These are phyloP conservation scores for Suhomyces maxii DNA, from an alignment of 1,139 yeast species.

Conservation along the genomic window DNA sequence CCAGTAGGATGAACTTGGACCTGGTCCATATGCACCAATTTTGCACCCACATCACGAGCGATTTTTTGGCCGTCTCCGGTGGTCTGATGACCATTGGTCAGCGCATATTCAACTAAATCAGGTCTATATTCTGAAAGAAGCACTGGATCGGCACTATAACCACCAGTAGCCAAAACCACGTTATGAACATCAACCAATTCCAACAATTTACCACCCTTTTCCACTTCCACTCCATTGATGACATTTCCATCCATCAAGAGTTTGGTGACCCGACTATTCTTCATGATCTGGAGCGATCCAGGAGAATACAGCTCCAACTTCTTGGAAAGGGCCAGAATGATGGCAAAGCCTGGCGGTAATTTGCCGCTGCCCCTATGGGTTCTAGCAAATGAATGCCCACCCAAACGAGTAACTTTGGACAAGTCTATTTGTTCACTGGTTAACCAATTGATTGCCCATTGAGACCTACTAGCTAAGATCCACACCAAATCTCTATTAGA, in stretches of 20 bases:
- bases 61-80: conserved; percentile 43
- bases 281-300: conserved; percentile 21
- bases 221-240: conserved; percentile 27
- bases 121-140: conserved; percentile 33
- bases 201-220: conserved; percentile 7
- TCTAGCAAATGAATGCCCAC: conserved; percentile 39
- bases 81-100: conserved; percentile 37
- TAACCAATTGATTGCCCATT: conserved; percentile 35
- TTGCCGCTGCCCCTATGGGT: conserved; percentile 37
- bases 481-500: conserved; percentile 26
- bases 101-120: conserved; percentile 32
- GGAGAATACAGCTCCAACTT: conserved; percentile 17
- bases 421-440: conserved; percentile 28
- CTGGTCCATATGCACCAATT: conserved; percentile 37
- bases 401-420: conserved; percentile 30
- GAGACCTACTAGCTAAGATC: conserved; percentile 27
- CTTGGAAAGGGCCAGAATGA: conserved; percentile 28
- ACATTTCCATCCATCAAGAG: conserved; percentile 16
- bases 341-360: conserved; percentile 40
- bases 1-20: conserved; percentile 45
- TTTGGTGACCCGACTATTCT: conserved; percentile 21
- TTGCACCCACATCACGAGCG: conserved; percentile 30
- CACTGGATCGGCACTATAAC: conserved; percentile 34
- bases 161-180: conserved; percentile 41
- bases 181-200: conserved; percentile 13